phyloP scores from a whole-genome alignment of 495 filamentous ascomycete species.

The Aspergillus avenaceus region DNA sequence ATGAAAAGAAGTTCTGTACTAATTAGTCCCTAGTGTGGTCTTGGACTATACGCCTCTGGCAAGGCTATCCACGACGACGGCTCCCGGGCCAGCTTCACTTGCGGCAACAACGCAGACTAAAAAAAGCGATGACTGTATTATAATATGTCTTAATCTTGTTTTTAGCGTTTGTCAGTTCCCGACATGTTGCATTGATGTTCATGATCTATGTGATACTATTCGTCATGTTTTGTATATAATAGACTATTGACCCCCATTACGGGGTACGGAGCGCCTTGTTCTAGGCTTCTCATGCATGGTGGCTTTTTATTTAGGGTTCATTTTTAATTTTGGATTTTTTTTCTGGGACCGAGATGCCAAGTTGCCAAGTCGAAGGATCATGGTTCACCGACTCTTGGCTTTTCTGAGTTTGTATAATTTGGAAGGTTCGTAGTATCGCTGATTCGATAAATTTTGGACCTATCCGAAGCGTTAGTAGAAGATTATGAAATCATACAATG shows the following conservation, averaged over 20 bases:
- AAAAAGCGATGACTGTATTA: not conserved
- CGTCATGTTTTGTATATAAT: not conserved
- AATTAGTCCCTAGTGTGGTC: conserved; percentile 23
- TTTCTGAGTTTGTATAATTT: no score
- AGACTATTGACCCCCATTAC: not conserved
- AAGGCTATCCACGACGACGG: conserved; percentile 37
- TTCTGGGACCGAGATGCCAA: no score
- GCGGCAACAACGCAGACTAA: conserved; percentile 25
- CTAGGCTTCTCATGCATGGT: no score
- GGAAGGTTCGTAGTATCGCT: no score
- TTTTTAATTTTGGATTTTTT: no score
- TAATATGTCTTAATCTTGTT: not conserved
- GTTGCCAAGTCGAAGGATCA: no score
- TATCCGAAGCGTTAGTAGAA: no score
- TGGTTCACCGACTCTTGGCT: no score
- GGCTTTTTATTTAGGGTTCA: no score
- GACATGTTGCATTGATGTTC: not conserved
- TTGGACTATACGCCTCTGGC: conserved; percentile 38
- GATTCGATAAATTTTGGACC: not conserved
- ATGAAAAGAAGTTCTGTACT: no score
- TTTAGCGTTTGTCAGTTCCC: not conserved
- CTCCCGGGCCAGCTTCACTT: conserved; percentile 28
- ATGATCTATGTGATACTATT: not conserved
- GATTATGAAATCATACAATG: not conserved
- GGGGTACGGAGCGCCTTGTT: no score